Evolutionary conservation across 805 yeast genomes (phyloP).

Genomic region (Blastobotrys americana): DNA sequence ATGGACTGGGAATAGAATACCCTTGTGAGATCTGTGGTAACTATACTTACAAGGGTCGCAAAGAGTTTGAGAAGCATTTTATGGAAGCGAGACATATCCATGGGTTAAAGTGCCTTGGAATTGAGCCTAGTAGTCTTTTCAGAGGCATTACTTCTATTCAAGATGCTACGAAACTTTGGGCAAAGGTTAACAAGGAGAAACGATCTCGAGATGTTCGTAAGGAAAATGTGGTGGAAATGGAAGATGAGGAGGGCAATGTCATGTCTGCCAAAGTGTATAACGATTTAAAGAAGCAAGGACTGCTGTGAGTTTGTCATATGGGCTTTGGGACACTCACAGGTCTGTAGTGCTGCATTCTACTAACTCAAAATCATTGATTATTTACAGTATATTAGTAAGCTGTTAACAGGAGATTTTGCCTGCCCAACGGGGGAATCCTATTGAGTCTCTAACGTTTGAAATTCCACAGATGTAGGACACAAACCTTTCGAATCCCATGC

Average conservation of each 20-base stretch:
- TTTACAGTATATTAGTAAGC: not conserved
- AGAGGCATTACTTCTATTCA: slow-evolving; percentile 57
- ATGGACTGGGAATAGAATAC: slow-evolving; percentile 69
- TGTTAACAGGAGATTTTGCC: slow-evolving; percentile 41
- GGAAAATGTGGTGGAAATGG: slow-evolving; percentile 68
- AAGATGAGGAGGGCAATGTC: slow-evolving; percentile 89
- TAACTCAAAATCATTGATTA: not conserved
- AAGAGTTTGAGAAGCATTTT: slow-evolving; percentile 68
- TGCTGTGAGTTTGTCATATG: slow-evolving; percentile 39
- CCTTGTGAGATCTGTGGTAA: slow-evolving; percentile 86
- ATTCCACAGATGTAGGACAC: slow-evolving; percentile 64
- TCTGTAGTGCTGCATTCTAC: too few species aligned
- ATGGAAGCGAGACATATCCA: slow-evolving; percentile 58
- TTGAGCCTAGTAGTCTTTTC: slow-evolving; percentile 48
- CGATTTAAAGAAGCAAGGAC: slow-evolving; percentile 83
- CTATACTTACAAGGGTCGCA: slow-evolving; percentile 61
- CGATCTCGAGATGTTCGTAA: slow-evolving; percentile 35
- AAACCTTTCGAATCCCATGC: slow-evolving; percentile 87
- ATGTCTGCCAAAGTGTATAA: slow-evolving; percentile 77
- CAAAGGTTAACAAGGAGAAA: slow-evolving; percentile 34
- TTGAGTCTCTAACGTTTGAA: slow-evolving; percentile 78
- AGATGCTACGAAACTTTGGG: slow-evolving; percentile 61
- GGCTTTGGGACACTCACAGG: too few species aligned
- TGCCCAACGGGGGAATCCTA: slow-evolving; percentile 78
- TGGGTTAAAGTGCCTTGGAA: slow-evolving; percentile 71